Conservation (phyloP, 495 filamentous ascomycete genomes). For the Thermochaetoides thermophila region DNA sequence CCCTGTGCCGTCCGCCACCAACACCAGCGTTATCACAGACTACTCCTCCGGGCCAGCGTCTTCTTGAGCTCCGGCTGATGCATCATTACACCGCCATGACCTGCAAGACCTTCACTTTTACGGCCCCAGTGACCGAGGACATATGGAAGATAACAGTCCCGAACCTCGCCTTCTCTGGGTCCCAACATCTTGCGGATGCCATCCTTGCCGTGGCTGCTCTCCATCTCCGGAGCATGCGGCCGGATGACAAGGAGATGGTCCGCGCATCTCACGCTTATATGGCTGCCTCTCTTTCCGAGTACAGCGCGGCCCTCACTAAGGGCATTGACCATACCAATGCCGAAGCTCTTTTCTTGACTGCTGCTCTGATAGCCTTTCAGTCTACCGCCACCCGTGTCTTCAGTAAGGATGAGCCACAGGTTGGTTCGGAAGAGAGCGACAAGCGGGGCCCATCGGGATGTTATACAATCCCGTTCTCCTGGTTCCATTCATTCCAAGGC, state of each 20-base stretch:
- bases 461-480: conserved; percentile 36
- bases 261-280: conserved; percentile 42
- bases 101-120: conserved; percentile 36
- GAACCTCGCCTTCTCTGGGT: conserved; percentile 36
- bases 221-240: conserved; percentile 33
- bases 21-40: conserved; percentile 19
- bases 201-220: conserved; percentile 42
- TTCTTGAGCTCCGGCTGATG: conserved; percentile 38
- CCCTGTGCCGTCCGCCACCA: conserved; percentile 25
- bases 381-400: conserved; percentile 40
- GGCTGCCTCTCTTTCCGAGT: conserved; percentile 40
- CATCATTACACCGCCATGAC: conserved; percentile 41
- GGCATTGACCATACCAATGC: conserved; percentile 37
- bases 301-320: conserved; percentile 31
- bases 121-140: conserved; percentile 29
- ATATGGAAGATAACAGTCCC: conserved; percentile 43
- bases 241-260: conserved; percentile 36
- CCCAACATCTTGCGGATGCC: conserved; percentile 38
- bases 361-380: conserved; percentile 42
- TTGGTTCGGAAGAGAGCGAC: conserved; percentile 1
- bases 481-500: conserved; percentile 46
- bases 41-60: conserved; percentile 26
- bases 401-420: conserved; percentile 24
- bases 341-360: conserved; percentile 39
- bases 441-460: conserved; percentile 8